A percentile compares a stretch with the other conserved stretches of the same genome.
Conservation (phyloP, 2,329 filamentous ascomycete genomes). For the Paecilomyces formosus region DNA sequence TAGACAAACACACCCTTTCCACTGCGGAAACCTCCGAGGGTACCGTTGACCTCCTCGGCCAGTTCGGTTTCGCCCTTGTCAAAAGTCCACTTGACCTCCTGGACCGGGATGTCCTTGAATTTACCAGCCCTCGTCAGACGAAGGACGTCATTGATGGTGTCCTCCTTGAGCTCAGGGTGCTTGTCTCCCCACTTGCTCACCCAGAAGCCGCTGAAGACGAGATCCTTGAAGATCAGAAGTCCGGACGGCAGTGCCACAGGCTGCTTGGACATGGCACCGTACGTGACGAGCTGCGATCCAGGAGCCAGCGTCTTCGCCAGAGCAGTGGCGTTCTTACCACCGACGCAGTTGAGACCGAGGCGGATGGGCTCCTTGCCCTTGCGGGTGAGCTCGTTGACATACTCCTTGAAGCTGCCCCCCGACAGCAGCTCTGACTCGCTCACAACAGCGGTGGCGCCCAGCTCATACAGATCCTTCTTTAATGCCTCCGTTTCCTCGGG, state of each 20-base stretch:
- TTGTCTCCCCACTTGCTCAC: constrained; percentile 79
- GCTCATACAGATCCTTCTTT: constrained; percentile 50
- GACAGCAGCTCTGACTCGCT: constrained; percentile 52
- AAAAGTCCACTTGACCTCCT: constrained; percentile 75
- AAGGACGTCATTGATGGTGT: constrained; percentile 79
- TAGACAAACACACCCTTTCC: constrained; percentile 92
- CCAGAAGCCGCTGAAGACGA: constrained; percentile 91
- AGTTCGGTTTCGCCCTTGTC: constrained; percentile 65
- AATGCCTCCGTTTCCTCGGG: constrained; percentile 57
- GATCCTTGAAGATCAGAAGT: constrained; percentile 86
- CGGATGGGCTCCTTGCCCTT: constrained; percentile 64
- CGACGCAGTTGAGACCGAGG: constrained; percentile 87
- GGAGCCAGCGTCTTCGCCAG: constrained; percentile 67
- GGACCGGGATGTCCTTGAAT: constrained; percentile 77
- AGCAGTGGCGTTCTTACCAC: constrained; percentile 72
- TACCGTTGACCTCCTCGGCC: constrained; percentile 69
- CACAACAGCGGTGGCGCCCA: constrained; percentile 58
- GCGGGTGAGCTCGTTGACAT: constrained; percentile 61
- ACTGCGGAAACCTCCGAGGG: constrained; percentile 72
- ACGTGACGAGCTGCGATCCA: constrained; percentile 75
- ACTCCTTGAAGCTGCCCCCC: constrained; percentile 36
- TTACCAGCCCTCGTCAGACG: constrained; percentile 64
- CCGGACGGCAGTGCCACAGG: constrained; percentile 75
- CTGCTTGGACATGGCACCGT: constrained; percentile 90
- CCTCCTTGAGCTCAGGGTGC: constrained; percentile 64